Evolutionary conservation across 257 asterid genomes (phyloP), one percentile per base, ranked within the genome.

Genomic region (Haberlea rhodopensis): DNA sequence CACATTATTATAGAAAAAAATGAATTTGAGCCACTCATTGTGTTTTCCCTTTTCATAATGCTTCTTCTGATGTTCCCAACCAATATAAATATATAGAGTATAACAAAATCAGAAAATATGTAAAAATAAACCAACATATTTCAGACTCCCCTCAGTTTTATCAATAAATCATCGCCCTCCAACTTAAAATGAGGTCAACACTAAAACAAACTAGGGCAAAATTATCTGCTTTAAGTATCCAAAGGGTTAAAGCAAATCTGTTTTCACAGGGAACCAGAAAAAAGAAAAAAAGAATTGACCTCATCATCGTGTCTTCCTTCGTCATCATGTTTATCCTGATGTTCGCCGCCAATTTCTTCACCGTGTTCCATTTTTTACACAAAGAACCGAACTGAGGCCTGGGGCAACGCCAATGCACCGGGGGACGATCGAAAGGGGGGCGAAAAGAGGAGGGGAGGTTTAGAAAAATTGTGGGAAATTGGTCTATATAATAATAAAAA

Each of bases 271-370:
- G 22, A 53, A 62, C n/a, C n/a, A 22, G 20, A 53, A 19, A 60
- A 61, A 11, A 18, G 29, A 69, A 53, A 40, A 4, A 19, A 54
- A 62, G 64, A 63, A 6, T 34, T 13, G 73, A 76, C 84, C 81
- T 79, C 82, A 66, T 72, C 77, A 16, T 69, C 76, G 77, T 62
- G 74, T 32, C 68, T 77, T 69, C 84, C 91, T 72, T 89, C 96
- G 64, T 82, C 95, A 40, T 86, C 91, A 21, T 82, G 94, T 63
- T 85, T 88, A 60, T 78, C 95, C 11, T 60, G 90, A 66, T 76
- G 81, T 62, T 85, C 95, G 27, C 81, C 88, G 51, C 77, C 87
- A 62, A 66, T 57, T 63, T 83, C 95, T 65, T 86, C 98, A 8
- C 84, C 66, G 66, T 80, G 89, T 69, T 88, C 96, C 98, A 91